Evolutionary conservation across 1,139 yeast genomes (phyloP).

Genomic region (Keqinozyma sinolaborantium): DNA sequence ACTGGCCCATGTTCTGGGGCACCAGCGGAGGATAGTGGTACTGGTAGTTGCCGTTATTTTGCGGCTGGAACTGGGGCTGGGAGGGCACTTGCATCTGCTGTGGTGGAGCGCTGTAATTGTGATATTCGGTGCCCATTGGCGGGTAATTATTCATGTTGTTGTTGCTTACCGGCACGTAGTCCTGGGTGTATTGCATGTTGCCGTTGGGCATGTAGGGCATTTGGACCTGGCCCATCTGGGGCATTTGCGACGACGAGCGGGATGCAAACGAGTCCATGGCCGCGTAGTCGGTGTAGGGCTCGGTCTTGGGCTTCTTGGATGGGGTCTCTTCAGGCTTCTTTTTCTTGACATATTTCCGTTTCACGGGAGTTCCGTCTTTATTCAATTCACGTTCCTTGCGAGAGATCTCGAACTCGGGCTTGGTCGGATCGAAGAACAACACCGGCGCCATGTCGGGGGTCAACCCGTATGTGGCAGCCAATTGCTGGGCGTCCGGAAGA

Average conservation of each 20-base stretch:
- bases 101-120: slow-evolving; percentile 13
- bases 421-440: slow-evolving; percentile 44
- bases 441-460: slow-evolving; percentile 55
- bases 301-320: slow-evolving; percentile 31
- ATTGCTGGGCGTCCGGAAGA: slow-evolving; percentile 50
- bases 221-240: not conserved
- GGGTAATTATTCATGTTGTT: slow-evolving; percentile 7
- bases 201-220: slow-evolving; percentile 2
- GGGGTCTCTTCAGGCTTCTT: slow-evolving; percentile 36
- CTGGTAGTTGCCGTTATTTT: slow-evolving; percentile 9
- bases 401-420: slow-evolving; percentile 45
- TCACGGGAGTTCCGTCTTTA: slow-evolving; percentile 43
- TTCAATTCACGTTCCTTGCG: slow-evolving; percentile 43
- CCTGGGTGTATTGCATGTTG: slow-evolving; percentile 1
- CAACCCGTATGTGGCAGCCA: slow-evolving; percentile 53
- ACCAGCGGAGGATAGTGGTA: slow-evolving; percentile 4
- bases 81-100: slow-evolving; percentile 10
- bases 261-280: slow-evolving; percentile 9
- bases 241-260: slow-evolving; percentile 1
- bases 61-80: slow-evolving; percentile 3
- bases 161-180: slow-evolving; percentile 7
- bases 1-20: slow-evolving; percentile 21
- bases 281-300: slow-evolving; percentile 7
- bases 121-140: slow-evolving; percentile 9
- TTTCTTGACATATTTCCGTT: slow-evolving; percentile 41